Base-by-base conservation (phyloP, 192 early-diverging fungal species). In the Coemansia sp. region DNA sequence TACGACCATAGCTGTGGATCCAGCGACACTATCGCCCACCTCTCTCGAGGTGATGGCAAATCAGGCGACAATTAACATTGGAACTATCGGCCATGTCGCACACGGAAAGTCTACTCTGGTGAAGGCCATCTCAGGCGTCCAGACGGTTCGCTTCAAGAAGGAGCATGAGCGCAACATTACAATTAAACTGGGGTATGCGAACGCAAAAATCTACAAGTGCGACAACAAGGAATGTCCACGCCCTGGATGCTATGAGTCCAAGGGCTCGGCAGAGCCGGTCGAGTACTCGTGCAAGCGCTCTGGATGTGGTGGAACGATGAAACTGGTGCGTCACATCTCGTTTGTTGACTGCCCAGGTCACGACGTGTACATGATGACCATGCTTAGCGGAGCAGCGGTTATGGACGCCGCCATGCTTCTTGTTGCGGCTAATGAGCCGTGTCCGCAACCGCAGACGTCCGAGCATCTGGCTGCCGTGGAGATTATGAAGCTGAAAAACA, bases 141-240 rank as follows among this genome's bases (percentile, higher is more conserved):
- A 94, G 86, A 99, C 97, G 41, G 93, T 98, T 57, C 90, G 97
- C 54, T 99, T 98, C 84, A 95, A 95, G 85, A 98, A 93, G 77
- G 97, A 99, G 81, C 86, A 96, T 61, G 95, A 97, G 85, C 89
- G 95, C 73, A 99, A 99, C 85, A 54, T 98, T 88, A 99, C 97
- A 54, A 99, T 99, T 84, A 99, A 97, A 84, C 88, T 99, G 44
- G 97, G 97, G 56, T 99, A 99, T 72, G 96, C 97, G 64, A 99
- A 99, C 69, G 96, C 97, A 61, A 99, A 99, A 92, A 96, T 99
- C 54, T 99, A 96, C 89, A 98, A 99, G 85, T 99, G 97, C 87
- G 88, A 90, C 70, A 93, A 90, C 75, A 86, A 89, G 52, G 91
- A 86, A 40, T 99, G 97, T 86, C 94, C 95, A 57, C 87, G 97